Evolutionary conservation across 1,139 yeast species (phyloP), one percentile per base, ranked within the genome.

Genomic region (Diutina neorugosa): DNA sequence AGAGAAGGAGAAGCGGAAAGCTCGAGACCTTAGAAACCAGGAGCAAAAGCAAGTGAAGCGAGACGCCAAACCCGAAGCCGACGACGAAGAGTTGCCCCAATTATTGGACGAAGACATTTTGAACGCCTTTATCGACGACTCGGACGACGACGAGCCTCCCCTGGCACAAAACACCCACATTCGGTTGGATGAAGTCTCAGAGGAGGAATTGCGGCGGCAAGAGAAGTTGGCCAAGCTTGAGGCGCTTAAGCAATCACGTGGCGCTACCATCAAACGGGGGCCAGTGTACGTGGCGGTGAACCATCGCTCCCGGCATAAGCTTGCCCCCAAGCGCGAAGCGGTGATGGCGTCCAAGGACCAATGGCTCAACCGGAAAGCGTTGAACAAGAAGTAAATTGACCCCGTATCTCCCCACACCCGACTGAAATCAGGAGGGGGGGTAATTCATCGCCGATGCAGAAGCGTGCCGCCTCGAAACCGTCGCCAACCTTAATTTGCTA

Each of bases 301-400:
- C 55, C 52, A 63, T 3, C 62, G 59, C 44, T 58, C 61, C 52
- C 54, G 56, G 52, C 64, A 62, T 54, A 71, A 66, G 54, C 60
- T 67, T 7, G 79, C 75, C 3, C 85, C 84, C 9, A 68, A 68
- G 49, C 74, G 76, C 48, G 80, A 76, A 55, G 62, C 65, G 21
- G 68, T 76, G 12, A 63, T 76, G 53, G 69, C 65, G 51, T 67
- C 74, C 34, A 79, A 73, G 62, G 78, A 77, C 53, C 77, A 77
- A 60, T 83, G 88, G 88, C 67, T 83, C 58, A 76, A 74, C 59
- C 75, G 89, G 63, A 80, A 75, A 59, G 68, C 81, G 20, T 64
- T 82, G 54, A 64, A 68, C 52, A 70, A 66, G 57, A 73, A 67
- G 58, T 74, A 52, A 47, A 31, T 31, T n/a, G 37, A 31, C 37